phyloP scores from a whole-genome alignment of 2,329 filamentous ascomycete genomes.

The Graphilbum ipis-grandicollis region DNA sequence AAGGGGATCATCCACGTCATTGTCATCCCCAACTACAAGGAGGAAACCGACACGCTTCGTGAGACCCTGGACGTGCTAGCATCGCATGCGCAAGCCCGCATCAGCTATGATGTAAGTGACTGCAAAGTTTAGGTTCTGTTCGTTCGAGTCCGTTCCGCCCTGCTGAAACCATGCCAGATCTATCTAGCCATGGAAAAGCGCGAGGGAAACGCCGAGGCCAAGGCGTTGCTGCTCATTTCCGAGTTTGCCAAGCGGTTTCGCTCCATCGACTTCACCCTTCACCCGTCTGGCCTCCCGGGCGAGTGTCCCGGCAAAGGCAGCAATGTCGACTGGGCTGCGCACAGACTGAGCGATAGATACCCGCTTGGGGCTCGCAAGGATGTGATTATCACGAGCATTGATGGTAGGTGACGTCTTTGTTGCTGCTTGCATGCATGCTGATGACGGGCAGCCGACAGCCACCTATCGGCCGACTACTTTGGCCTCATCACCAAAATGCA shows the following conservation, averaged over 20 bases:
- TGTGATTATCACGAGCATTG: conserved; percentile 54
- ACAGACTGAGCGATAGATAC: conserved; percentile 46
- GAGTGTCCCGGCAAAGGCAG: conserved; percentile 61
- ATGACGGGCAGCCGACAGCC: conserved; percentile 42
- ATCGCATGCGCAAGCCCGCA: conserved; percentile 44
- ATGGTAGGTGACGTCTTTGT: conserved; percentile 33
- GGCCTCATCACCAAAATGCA: conserved; percentile 47
- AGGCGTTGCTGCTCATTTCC: conserved; percentile 43
- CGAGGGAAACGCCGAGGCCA: conserved; percentile 41
- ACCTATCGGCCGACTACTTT: conserved; percentile 53
- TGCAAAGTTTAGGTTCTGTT: too few relatives aligned
- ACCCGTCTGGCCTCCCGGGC: conserved; percentile 46
- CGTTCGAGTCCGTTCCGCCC: too few relatives aligned
- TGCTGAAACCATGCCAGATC: conserved; percentile 26
- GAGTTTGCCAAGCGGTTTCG: conserved; percentile 49
- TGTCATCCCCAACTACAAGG: conserved; percentile 58
- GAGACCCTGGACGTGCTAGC: conserved; percentile 54
- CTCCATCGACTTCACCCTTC: conserved; percentile 48
- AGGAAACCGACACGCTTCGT: conserved; percentile 49
- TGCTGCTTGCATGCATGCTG: conserved; percentile 5
- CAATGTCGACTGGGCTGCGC: conserved; percentile 55
- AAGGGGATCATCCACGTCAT: conserved; percentile 45
- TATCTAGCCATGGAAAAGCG: conserved; percentile 59
- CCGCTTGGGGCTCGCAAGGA: conserved; percentile 33
- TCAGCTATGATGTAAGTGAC: conserved; percentile 53